Conservation (phyloP, 208 protist genomes). For the Vickermania spadyakhi region DNA sequence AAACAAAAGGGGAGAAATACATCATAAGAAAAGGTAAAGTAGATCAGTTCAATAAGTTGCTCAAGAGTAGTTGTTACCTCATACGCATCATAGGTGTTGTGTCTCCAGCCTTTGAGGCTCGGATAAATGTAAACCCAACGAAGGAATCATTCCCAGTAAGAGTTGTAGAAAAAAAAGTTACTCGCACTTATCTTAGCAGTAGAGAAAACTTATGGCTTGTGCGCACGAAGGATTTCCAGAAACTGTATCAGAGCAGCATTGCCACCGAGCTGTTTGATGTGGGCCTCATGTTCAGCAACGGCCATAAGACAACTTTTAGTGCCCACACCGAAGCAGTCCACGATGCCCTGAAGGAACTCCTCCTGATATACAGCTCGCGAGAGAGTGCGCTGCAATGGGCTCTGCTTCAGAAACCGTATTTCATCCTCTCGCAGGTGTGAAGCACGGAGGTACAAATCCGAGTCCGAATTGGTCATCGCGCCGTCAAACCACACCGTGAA, state of each 20-base stretch:
- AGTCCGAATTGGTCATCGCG: conserved; percentile 22
- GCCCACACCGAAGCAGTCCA: conserved; percentile 27
- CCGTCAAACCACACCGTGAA: conserved; percentile 59
- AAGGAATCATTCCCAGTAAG: no score
- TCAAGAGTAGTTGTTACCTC: no score
- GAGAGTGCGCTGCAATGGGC: conserved; percentile 30
- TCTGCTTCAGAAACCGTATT: conserved; percentile 23
- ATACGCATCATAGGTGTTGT: no score
- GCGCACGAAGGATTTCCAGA: not conserved
- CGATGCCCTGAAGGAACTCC: conserved; percentile 24
- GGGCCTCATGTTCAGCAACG: conserved; percentile 26
- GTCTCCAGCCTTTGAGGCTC: no score
- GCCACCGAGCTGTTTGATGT: conserved; percentile 18
- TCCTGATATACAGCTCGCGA: conserved; percentile 26
- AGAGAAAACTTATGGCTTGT: no score
- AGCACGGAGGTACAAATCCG: conserved; percentile 22
- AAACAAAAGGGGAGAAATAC: no score
- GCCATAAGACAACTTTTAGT: conserved; percentile 12
- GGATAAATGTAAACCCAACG: no score
- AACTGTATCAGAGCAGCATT: not conserved
- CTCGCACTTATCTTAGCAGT: no score
- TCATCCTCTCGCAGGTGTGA: conserved; percentile 17
- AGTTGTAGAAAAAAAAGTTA: no score
- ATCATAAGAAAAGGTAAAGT: no score
- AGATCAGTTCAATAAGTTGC: no score